Evolutionary conservation across 805 yeast species (phyloP), one percentile per base, ranked within the genome.

Genomic region (Sugiyamaella valdiviana): DNA sequence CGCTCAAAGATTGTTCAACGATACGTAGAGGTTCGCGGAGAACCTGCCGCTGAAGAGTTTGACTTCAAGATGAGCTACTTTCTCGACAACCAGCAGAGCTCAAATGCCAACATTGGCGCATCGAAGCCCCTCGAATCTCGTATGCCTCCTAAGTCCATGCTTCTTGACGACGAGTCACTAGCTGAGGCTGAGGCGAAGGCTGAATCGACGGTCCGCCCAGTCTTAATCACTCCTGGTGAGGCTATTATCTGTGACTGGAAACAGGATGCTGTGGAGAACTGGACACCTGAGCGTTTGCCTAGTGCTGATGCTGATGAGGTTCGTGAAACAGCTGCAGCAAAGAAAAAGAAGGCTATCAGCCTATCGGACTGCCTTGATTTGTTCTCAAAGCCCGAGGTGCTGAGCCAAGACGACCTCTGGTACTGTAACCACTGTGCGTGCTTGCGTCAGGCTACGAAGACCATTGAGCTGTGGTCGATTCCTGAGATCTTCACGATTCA

Each of bases 401-500:
- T 91, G 40, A 87, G 96, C 12, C 84, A 86, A 44, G 83, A 87
- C 46, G 98, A 91, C 65, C 71, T 88, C 29, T 91, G 98, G 98
- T 90, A 82, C 59, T 91, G 99, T 64, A 95, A 96, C 0, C 68
- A 72, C 10, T 91, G 99, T 70, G 80, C 85, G 59, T 93, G 85
- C 45, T 95, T 88, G 59, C 78, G 89, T 51, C 88, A 85, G 57
- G 98, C 98, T 0, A 80, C 95, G 1, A 91, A 93, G 60, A 83
- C 86, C 39, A 83, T 93, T 46, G 95, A 89, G 64, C 69, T 91
- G 16, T 93, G 98, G 98, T 77, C 81, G n/a, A 80, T 86, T 0
- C 98, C 98, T 0, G 97, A 93, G 62, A 79, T 93, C 23, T 71
- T 93, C 53, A 81, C 95, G 0, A 83, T 91, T 45, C 98, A 93